Conservation (phyloP, 257 asterid genomes). For the Scutellaria galericulata region DNA sequence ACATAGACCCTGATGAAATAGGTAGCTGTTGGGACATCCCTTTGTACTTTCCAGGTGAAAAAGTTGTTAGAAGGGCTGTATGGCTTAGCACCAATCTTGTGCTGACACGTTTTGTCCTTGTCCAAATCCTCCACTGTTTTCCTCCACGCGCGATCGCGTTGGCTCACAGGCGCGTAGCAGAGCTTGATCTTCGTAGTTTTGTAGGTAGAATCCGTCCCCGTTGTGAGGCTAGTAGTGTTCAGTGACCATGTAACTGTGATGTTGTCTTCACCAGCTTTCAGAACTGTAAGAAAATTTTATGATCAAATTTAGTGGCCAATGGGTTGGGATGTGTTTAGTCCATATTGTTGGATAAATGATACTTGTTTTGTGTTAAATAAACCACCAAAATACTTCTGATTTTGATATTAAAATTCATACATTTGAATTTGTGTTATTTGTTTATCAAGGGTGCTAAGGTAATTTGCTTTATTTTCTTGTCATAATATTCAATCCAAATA, state of each 20-base stretch:
- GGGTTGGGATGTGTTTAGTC: no score
- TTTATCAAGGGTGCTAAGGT: no score
- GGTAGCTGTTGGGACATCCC: constrained; percentile 61
- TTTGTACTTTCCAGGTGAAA: constrained; percentile 50
- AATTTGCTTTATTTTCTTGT: no score
- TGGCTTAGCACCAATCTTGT: constrained; percentile 47
- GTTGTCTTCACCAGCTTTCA: constrained; percentile 33
- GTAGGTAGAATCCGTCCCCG: constrained; percentile 53
- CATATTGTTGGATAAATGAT: no score
- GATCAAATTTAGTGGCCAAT: no score
- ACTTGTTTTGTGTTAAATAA: no score
- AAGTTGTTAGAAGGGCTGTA: constrained; percentile 44
- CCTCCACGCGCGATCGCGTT: constrained; percentile 75
- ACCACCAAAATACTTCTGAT: no score
- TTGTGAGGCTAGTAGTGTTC: constrained; percentile 30
- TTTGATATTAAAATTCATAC: no score
- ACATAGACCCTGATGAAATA: constrained; percentile 73
- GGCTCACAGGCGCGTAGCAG: constrained; percentile 81
- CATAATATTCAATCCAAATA: no score
- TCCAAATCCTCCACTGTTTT: constrained; percentile 56
- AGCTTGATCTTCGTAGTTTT: constrained; percentile 50
- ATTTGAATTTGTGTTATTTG: no score
- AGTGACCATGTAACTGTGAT: constrained; percentile 35
- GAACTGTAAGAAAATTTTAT: background rate
- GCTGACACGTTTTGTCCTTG: constrained; percentile 80